Base-by-base conservation (phyloP, 2,329 filamentous ascomycete species). In the Ophioceras dolichostomum region DNA sequence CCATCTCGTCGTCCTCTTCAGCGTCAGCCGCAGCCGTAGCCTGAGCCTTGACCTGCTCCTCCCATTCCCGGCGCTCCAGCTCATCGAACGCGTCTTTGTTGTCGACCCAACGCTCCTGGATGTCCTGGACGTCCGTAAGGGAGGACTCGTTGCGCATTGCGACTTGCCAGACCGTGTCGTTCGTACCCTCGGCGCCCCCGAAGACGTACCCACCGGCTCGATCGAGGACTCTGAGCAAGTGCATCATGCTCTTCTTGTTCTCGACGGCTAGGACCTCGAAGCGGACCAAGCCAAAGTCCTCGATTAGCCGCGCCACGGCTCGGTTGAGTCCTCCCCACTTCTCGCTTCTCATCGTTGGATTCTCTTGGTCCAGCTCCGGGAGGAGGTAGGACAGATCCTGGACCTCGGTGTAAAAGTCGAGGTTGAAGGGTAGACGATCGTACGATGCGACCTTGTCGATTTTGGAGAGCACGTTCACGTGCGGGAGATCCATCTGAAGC, bases 361-460 rank as follows among this genome's bases (percentile, higher is more conserved):
- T 80, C 57, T 98, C 91, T 18, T 74, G 70, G 49, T 87, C 79
- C 30, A 98, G 74, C 42, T 79, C 70, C 2, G 87, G 86, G 1
- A 91, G 71, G 10, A 98, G 69, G 47, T 94, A 86, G 17, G 76
- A 75, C 4, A 98, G 72, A 51, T 95, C 87, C 58, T 98, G 88
- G 7, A 96, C 89, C 57, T 98, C 89, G 43, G 91, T 96, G 58
- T 96, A 98, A 59, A 81, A 98, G 46, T 95, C 88, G 41, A 98
- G 77, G 50, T 94, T 94, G 67, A 98, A 95, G 0, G 88, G 86
- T 0, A 98, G 68, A 19, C 84, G 76, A 33, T 85, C 80, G 53
- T 94, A 95, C 37, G 81, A 76, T 26, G 79, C 67, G 38, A 98
- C 69, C 54, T 95, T 95, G 61, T 98, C 91, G 61, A 98, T 94